phyloP scores from a whole-genome alignment of 2,329 filamentous ascomycete genomes.

The Aspergillus persii region DNA sequence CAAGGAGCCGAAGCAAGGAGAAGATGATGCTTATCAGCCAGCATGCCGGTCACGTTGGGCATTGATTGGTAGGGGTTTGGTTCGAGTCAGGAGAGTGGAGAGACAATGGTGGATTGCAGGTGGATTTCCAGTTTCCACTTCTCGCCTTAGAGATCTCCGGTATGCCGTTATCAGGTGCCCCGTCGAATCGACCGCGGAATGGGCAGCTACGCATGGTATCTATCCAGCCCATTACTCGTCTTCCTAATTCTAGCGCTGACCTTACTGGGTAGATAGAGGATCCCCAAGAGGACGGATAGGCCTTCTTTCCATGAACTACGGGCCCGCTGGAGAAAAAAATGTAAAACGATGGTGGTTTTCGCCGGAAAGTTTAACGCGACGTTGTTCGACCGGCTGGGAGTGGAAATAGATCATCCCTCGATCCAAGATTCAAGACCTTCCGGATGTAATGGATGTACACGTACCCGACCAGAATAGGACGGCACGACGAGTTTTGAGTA shows the following conservation, averaged over 20 bases:
- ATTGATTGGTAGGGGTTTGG: constrained; percentile 18
- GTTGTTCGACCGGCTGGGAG: not conserved
- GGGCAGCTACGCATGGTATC: too few species aligned
- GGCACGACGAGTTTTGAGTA: not conserved
- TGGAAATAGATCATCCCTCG: not conserved
- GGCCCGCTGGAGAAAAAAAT: not conserved
- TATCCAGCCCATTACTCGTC: not conserved
- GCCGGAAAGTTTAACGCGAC: not conserved
- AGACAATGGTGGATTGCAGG: not conserved
- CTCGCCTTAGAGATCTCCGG: not conserved
- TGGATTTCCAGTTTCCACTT: not conserved
- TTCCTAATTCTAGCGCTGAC: not conserved
- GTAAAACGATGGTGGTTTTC: not conserved
- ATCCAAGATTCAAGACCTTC: not conserved
- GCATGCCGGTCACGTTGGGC: constrained; percentile 17
- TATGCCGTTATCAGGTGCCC: not conserved
- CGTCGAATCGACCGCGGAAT: not conserved
- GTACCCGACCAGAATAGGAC: not conserved
- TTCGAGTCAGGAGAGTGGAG: constrained; percentile 14
- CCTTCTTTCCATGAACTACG: not conserved
- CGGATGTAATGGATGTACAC: not conserved
- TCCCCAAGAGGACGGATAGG: not conserved
- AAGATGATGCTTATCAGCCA: constrained; percentile 5
- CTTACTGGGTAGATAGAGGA: not conserved
- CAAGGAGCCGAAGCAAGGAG: not conserved